Conservation (phyloP, 2,329 filamentous ascomycete species). For the Curvularia hawaiiensis region DNA sequence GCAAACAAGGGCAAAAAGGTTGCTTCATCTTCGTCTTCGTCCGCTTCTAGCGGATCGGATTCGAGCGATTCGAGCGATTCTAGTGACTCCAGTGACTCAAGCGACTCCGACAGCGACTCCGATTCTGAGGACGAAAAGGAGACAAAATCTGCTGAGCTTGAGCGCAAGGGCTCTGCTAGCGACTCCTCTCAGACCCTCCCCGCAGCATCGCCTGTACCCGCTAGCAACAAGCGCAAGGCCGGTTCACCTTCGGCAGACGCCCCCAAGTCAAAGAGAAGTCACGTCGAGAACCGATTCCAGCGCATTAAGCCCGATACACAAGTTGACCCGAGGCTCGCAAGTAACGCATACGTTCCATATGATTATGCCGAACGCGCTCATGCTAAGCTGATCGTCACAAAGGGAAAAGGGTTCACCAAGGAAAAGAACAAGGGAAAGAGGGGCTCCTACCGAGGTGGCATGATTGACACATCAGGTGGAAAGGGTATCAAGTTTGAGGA, state of each 20-base stretch:
- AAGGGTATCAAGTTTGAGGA: conserved; percentile 96
- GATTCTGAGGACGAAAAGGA: conserved; percentile 23
- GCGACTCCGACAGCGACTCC: conserved; percentile 23
- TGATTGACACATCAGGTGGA: conserved; percentile 80
- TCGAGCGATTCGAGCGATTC: conserved; percentile 33
- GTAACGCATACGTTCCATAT: conserved; percentile 82
- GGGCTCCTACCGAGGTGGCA: conserved; percentile 86
- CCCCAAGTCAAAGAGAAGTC: conserved; percentile 42
- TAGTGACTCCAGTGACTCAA: conserved; percentile 34
- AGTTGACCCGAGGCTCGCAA: conserved; percentile 72
- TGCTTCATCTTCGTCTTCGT: conserved; percentile 35
- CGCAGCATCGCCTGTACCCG: conserved; percentile 33
- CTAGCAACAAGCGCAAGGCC: conserved; percentile 52
- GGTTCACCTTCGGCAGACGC: conserved; percentile 37
- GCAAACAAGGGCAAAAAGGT: conserved; percentile 33
- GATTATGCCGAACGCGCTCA: conserved; percentile 89
- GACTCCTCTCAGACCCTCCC: conserved; percentile 47
- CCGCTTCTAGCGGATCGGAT: conserved; percentile 36
- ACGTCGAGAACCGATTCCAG: conserved; percentile 67
- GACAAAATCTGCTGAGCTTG: conserved; percentile 5
- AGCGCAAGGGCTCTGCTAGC: conserved; percentile 53
- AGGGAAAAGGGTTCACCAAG: conserved; percentile 97
- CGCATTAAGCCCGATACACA: conserved; percentile 72
- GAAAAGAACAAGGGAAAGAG: conserved; percentile 92
- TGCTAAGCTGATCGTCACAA: conserved; percentile 85